Percentiles rank a stretch among this genome's conserved stretches.
These are phyloP conservation scores for Lactifluus piperatus DNA, from an alignment of 768 basidiomycete genomes.

Conservation along the genomic window DNA sequence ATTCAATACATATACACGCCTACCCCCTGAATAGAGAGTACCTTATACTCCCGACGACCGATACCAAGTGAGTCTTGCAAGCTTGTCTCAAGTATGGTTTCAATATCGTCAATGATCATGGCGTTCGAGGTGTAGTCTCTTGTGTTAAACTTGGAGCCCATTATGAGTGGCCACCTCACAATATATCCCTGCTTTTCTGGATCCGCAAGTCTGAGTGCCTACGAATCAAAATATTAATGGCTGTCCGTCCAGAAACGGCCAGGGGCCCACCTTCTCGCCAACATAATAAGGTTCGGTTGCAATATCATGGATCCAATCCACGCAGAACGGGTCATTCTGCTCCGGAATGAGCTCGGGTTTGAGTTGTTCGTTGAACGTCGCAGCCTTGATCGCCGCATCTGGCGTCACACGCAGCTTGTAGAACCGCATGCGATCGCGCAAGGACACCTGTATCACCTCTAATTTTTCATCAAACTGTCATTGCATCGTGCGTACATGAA, in stretches of 20 bases:
- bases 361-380: slow-evolving; percentile 75
- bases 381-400: slow-evolving; percentile 60
- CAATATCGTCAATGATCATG: slow-evolving; percentile 68
- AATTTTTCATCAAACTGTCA: slow-evolving; percentile 70
- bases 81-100: slow-evolving; percentile 52
- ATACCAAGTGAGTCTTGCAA: slow-evolving; percentile 58
- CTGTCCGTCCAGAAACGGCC: background rate
- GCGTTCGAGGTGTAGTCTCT: slow-evolving; percentile 65
- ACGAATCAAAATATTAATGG: background rate
- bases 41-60: slow-evolving; percentile 47
- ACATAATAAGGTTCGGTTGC: slow-evolving; percentile 47
- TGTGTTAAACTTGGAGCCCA: slow-evolving; percentile 75
- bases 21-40: slow-evolving; percentile 24
- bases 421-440: slow-evolving; percentile 78
- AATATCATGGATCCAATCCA: slow-evolving; percentile 71
- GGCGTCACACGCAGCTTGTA: slow-evolving; percentile 73
- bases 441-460: slow-evolving; percentile 55
- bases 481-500: background rate
- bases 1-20: slow-evolving; percentile 2
- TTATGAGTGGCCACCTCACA: slow-evolving; percentile 70
- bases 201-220: slow-evolving; percentile 67
- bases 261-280: slow-evolving; percentile 55
- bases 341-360: slow-evolving; percentile 81
- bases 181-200: slow-evolving; percentile 59
- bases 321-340: slow-evolving; percentile 69